A percentile compares a stretch with the other conserved stretches of the same genome.
Conservation (phyloP, 2,329 filamentous ascomycete species). For the Xylariaceae sp. region DNA sequence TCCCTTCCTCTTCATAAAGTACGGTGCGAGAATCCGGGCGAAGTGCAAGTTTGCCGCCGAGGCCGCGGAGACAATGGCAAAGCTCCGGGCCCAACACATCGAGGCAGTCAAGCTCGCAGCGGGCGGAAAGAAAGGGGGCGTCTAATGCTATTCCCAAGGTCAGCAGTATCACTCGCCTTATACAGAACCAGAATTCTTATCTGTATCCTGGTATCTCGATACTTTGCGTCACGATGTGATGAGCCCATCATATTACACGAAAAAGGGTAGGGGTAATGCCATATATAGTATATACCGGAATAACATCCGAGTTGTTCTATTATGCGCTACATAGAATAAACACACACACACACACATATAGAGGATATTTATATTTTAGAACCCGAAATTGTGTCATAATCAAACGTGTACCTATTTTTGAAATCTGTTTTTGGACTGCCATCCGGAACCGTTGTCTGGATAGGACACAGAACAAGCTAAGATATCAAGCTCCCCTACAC, state of each 20-base stretch:
- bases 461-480: too few relatives aligned
- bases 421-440: too few relatives aligned
- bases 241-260: conserved; percentile 9
- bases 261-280: not conserved
- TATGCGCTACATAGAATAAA: too few relatives aligned
- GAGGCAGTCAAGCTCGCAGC: conserved; percentile 2
- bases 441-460: too few relatives aligned
- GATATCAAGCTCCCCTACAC: too few relatives aligned
- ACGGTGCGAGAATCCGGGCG: conserved; percentile 59
- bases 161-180: not conserved
- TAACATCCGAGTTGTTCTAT: too few relatives aligned
- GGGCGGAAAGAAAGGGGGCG: conserved; percentile 13
- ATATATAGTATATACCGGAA: too few relatives aligned
- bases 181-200: not conserved
- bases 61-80: conserved; percentile 47
- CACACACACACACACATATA: too few relatives aligned
- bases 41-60: conserved; percentile 68
- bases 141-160: not conserved
- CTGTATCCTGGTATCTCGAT: conserved; percentile 15
- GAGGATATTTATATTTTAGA: too few relatives aligned
- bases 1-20: conserved; percentile 72
- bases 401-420: too few relatives aligned
- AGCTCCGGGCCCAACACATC: conserved; percentile 18
- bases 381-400: too few relatives aligned
- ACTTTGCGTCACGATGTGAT: conserved; percentile 14